Evolutionary conservation across 2,329 filamentous ascomycete genomes (phyloP).

Genomic region (Scytalidium lignicola): DNA sequence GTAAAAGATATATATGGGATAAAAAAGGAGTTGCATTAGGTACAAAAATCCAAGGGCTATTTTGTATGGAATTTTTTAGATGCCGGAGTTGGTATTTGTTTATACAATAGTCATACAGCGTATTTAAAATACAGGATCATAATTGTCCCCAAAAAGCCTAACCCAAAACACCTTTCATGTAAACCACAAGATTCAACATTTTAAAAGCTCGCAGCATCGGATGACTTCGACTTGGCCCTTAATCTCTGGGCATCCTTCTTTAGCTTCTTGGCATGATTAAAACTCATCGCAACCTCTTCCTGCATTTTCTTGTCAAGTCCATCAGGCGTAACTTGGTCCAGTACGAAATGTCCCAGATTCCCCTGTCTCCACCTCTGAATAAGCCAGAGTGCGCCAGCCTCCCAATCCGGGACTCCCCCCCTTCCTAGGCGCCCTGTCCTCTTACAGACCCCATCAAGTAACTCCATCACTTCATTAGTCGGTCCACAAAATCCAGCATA

Average conservation of each 20-base stretch:
- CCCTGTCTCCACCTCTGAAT: slow-evolving; percentile 80
- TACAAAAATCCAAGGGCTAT: neutral
- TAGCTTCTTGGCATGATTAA: slow-evolving; percentile 64
- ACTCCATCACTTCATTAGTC: slow-evolving; percentile 76
- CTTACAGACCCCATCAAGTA: slow-evolving; percentile 66
- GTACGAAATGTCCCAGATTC: slow-evolving; percentile 66
- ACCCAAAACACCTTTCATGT: neutral
- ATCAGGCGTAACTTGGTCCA: slow-evolving; percentile 69
- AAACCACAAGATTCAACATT: neutral
- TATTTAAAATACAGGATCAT: neutral
- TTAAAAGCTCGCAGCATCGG: neutral
- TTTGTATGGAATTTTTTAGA: neutral
- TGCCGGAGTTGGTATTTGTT: neutral
- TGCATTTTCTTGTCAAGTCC: slow-evolving; percentile 47
- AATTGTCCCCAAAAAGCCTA: neutral
- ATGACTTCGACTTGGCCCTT: slow-evolving; percentile 20
- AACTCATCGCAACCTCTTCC: slow-evolving; percentile 48
- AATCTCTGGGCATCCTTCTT: slow-evolving; percentile 54
- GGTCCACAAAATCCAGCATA: slow-evolving; percentile 53
- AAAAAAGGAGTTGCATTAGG: neutral
- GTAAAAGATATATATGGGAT: neutral
- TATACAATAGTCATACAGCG: neutral
- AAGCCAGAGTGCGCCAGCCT: slow-evolving; percentile 72
- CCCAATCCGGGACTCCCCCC: slow-evolving; percentile 65
- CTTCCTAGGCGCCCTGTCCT: slow-evolving; percentile 72